Percentiles rank a stretch among this genome's conserved stretches.
Conservation (phyloP, 257 asterid species). For the Gentiana dahurica region DNA sequence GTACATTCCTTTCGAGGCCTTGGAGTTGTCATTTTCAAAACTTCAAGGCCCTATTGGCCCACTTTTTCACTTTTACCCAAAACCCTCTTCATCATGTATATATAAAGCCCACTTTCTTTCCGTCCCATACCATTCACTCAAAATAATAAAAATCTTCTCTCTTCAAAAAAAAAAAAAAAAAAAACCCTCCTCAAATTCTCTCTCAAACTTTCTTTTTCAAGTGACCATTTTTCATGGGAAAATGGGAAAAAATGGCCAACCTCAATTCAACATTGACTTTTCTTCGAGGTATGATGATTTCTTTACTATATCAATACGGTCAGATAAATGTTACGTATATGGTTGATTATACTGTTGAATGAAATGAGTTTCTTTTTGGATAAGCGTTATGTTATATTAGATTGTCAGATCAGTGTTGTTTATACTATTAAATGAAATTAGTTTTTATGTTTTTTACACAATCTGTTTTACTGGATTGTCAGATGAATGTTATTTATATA, state of each 20-base stretch:
- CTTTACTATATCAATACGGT: no score
- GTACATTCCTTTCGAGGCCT: conserved; percentile 48
- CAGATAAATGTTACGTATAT: no score
- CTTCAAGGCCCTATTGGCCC: conserved; percentile 40
- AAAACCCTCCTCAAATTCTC: conserved; percentile 1
- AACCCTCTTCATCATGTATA: not conserved
- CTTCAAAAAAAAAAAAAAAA: not conserved
- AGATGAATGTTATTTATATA: no score
- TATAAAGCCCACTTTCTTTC: conserved; percentile 7
- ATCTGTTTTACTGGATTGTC: no score
- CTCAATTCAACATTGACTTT: conserved; percentile 29
- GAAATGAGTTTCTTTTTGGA: no score
- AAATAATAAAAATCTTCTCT: no score
- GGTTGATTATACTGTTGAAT: no score
- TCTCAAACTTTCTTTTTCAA: conserved; percentile 8
- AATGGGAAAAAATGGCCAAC: conserved; percentile 36
- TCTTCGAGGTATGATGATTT: conserved; percentile 36
- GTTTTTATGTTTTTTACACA: no score
- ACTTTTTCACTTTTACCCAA: conserved; percentile 13
- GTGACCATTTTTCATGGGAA: conserved; percentile 26
- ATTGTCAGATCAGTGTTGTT: no score
- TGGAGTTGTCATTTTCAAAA: conserved; percentile 37
- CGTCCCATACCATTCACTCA: conserved; percentile 12
- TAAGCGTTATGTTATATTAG: no score
- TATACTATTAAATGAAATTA: no score